Evolutionary conservation across 192 early-diverging fungal genomes (phyloP), one percentile per base, ranked within the genome.

Genomic region (Coemansia sp.): DNA sequence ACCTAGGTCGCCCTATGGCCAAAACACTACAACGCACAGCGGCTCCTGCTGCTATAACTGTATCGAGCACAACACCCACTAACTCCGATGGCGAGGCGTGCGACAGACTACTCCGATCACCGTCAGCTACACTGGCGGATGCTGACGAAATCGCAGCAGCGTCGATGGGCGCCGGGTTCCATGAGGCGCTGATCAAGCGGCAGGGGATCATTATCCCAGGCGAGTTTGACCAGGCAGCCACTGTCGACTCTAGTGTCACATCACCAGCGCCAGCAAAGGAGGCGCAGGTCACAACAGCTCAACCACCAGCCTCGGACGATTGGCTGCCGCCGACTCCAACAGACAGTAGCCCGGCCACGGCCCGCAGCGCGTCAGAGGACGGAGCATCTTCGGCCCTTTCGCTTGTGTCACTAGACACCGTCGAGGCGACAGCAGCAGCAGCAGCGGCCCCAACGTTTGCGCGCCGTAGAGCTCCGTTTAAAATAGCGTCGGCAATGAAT

Each of bases 321-420:
- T 63, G 58, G 40, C 60, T 55, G 26, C 40, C 70, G 19, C 68
- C 63, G 38, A 76, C 74, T 3, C 74, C 74, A 1, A 63, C 74
- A 35, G 74, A 76, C 68, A 76, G 68, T 66, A 76, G 63, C 50
- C 47, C 65, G 30, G 64, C 64, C 26, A 38, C 64, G 16, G 49
- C 21, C 49, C 52, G 52, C 28, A 71, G 58, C 65, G 59, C 44
- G 26, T 70, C 74, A 19, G 46, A 67, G 30, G 68, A 70, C 43
- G 64, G 50, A 21, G 39, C 38, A 19, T 23, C 28, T 37, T 26
- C 19, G 14, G 68, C 37, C 4, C 26, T 19, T 19, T 35, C 19
- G 43, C 21, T 37, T 4, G 57, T 52, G 10, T 52, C 52, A 23
- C 10, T 5, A 16, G 52, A 30, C 26, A 14, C 52, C 16, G 17